Conservation (phyloP, 2,329 filamentous ascomycete genomes). For the Talaromyces sp. region DNA sequence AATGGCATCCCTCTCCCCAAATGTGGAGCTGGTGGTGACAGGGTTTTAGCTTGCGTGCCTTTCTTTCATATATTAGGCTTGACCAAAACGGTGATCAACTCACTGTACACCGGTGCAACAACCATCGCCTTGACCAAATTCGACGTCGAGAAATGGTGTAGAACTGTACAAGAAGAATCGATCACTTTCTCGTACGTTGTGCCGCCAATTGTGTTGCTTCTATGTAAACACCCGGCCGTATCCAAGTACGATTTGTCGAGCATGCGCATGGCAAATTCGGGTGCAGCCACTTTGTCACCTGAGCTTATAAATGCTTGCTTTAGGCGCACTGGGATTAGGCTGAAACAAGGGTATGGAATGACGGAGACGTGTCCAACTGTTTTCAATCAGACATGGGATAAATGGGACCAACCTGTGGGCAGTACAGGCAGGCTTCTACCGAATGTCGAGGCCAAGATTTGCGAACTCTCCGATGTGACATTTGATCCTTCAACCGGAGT, state of each 20-base stretch:
- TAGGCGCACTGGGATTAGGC: constrained; percentile 37
- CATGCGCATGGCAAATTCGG: constrained; percentile 40
- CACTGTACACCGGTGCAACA: neutral
- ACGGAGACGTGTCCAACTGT: constrained; percentile 48
- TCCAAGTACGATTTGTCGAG: constrained; percentile 39
- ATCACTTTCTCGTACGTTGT: constrained; percentile 45
- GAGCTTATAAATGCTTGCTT: constrained; percentile 36
- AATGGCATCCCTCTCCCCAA: constrained; percentile 26
- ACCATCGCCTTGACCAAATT: constrained; percentile 1
- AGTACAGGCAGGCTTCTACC: constrained; percentile 41
- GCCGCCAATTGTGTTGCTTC: constrained; percentile 39
- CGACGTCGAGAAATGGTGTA: constrained; percentile 34
- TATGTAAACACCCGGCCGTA: constrained; percentile 37
- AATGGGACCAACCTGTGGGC: constrained; percentile 32
- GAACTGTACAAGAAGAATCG: constrained; percentile 36
- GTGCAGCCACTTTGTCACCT: constrained; percentile 37
- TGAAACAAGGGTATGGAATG: constrained; percentile 49
- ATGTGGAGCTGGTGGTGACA: constrained; percentile 31
- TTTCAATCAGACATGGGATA: constrained; percentile 41
- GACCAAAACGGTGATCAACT: neutral
- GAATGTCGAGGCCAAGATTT: constrained; percentile 42
- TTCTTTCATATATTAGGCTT: neutral
- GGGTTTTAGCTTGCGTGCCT: neutral
- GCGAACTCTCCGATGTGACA: constrained; percentile 35
- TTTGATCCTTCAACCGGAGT: neutral